Base-by-base conservation (phyloP, 1,139 yeast species). In the Fermentozyma sake region DNA sequence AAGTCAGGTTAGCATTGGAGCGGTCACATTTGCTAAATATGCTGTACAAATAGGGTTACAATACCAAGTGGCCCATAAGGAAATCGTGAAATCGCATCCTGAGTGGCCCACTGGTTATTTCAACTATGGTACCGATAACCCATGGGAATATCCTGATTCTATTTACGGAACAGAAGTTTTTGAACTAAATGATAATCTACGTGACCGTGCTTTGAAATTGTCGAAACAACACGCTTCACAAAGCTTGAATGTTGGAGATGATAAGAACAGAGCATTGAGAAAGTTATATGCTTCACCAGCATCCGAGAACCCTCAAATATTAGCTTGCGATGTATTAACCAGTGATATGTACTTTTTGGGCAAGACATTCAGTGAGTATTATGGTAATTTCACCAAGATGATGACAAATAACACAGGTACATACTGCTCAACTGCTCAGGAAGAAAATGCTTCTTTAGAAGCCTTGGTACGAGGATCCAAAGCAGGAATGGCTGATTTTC, bases 131-230 rank as follows among this genome's bases (percentile, higher is more conserved):
- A 61, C 79, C 17, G 54, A 64, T 25, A 51, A 55, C 38, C 75
- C 77, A 30, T 58, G 58, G 42, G 52, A 63, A 30, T 74, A 74
- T 50, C 84, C 84, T 23, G 62, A 41, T 12, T 61, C 61, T 28
- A 73, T 72, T 32, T 77, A 77, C 44, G 85, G 84, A 19, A 68
- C 81, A 18, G 84, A 77, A 52, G 76, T 77, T 9, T 77, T 75
- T 41, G 83, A 76, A 55, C 56, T 78, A 37, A 78, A 78, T 52
- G 76, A 58, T 35, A 64, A 61, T 24, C 63, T 78, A 42, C 64
- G 81, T 56, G 72, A 77, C 52, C 64, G 76, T 39, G 83, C 82
- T 7, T 55, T 69, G 19, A 58, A 55, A 24, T 59, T 77, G 44
- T 80, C 82, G 23, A 50, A 55, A 27, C 52, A 51, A n/a, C 75